A percentile compares a stretch with the other conserved stretches of the same genome.
These are phyloP conservation scores for Cicer pinnatifidum DNA, from an alignment of 306 rosid species.

Conservation along the genomic window DNA sequence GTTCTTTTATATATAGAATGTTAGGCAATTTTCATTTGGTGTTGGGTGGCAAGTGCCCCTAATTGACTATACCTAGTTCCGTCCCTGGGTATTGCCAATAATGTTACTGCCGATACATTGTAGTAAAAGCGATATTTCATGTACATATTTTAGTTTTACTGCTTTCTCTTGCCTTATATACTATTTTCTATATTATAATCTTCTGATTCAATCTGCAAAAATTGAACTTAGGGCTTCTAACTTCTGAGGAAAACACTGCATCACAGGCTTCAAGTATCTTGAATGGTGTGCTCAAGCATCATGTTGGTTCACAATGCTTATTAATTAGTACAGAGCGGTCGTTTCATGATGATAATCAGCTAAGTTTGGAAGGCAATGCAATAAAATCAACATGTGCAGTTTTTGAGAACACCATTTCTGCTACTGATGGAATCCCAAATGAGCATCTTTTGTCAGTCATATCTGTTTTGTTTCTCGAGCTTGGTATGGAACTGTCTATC, in stretches of 20 bases:
- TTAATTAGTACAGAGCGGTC: constrained; percentile 45
- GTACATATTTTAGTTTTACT: constrained; percentile 1
- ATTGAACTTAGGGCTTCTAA: constrained; percentile 71
- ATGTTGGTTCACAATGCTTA: constrained; percentile 48
- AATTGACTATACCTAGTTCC: too few relatives aligned
- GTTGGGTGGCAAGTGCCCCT: too few relatives aligned
- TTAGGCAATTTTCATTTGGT: too few relatives aligned
- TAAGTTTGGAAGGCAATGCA: constrained; percentile 53
- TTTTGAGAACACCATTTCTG: constrained; percentile 65
- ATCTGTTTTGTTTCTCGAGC: constrained; percentile 74
- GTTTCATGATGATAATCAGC: constrained; percentile 48
- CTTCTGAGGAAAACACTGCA: constrained; percentile 62
- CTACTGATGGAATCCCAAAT: constrained; percentile 62
- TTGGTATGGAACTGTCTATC: constrained; percentile 58
- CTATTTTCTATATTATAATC: constrained; percentile 15
- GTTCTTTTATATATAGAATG: too few relatives aligned
- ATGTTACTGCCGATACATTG: constrained; percentile 21
- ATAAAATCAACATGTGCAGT: constrained; percentile 62
- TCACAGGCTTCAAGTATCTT: constrained; percentile 69
- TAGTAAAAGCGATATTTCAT: constrained; percentile 26
- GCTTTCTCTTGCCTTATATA: neutral
- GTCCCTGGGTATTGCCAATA: constrained; percentile 15
- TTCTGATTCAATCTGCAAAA: constrained; percentile 51
- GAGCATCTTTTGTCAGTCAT: constrained; percentile 70
- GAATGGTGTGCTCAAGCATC: constrained; percentile 64